phyloP scores from a whole-genome alignment of 2,329 filamentous ascomycete genomes.

The Ciborinia camelliae region DNA sequence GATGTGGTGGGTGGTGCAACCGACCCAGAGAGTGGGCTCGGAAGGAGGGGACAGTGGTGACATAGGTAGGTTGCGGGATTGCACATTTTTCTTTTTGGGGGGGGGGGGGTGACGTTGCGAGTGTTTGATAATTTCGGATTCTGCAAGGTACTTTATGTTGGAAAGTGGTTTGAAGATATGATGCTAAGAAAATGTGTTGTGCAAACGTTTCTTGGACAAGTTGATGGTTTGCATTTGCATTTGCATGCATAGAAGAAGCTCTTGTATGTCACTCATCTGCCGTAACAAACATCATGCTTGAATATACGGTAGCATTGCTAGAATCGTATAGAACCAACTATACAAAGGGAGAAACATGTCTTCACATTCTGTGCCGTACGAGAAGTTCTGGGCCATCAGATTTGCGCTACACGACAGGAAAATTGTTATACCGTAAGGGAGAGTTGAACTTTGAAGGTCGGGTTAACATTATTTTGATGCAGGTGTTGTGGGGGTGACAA shows the following conservation, averaged over 20 bases:
- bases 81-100: background rate
- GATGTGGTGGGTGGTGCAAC: background rate
- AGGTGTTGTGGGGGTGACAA: background rate
- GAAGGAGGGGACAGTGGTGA: conserved; percentile 2
- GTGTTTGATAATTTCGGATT: background rate
- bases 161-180: too few species aligned
- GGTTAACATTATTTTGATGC: background rate
- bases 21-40: background rate
- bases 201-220: too few species aligned
- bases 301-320: background rate
- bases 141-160: background rate
- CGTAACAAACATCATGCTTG: background rate
- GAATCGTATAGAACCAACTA: too few species aligned
- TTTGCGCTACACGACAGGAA: background rate
- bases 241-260: background rate
- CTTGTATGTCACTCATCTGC: background rate
- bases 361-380: background rate
- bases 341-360: background rate
- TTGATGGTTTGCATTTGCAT: background rate
- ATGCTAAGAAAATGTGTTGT: background rate
- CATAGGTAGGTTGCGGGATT: background rate
- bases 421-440: too few species aligned
- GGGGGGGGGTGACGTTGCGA: too few species aligned
- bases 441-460: background rate
- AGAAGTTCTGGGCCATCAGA: background rate